Evolutionary conservation across 257 asterid genomes (phyloP).

Genomic region (Linderniella brevidens): DNA sequence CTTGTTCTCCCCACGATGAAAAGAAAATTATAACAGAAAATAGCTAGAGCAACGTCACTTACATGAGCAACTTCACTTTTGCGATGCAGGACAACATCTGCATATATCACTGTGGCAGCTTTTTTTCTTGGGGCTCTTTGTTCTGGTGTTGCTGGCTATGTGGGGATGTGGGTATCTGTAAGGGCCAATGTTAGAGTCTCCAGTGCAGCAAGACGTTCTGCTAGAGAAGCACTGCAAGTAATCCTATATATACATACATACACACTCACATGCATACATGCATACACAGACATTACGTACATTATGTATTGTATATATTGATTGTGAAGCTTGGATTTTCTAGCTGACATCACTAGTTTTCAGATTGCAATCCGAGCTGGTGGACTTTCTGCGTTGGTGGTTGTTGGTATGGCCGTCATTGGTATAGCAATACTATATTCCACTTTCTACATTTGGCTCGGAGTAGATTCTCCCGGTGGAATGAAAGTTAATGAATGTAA

Average conservation of each 20-base stretch:
- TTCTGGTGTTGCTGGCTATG: slow-evolving; percentile 97
- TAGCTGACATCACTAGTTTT: slow-evolving; percentile 15
- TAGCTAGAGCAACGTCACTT: neutral
- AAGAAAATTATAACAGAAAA: neutral
- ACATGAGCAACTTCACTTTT: slow-evolving; percentile 3
- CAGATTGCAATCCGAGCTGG: slow-evolving; percentile 99
- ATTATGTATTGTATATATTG: too few relatives aligned
- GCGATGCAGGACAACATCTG: slow-evolving; percentile 56
- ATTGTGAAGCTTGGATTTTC: too few relatives aligned
- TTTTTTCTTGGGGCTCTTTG: slow-evolving; percentile 94
- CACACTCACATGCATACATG: neutral
- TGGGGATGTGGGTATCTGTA: slow-evolving; percentile 99
- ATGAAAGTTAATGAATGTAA: slow-evolving; percentile 88
- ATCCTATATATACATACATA: slow-evolving; percentile 8
- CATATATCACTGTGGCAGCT: slow-evolving; percentile 75
- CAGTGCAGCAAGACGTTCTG: slow-evolving; percentile 98
- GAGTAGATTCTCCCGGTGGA: slow-evolving; percentile 75
- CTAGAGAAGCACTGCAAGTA: slow-evolving; percentile 97
- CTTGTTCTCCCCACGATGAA: neutral
- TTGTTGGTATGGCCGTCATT: slow-evolving; percentile 94
- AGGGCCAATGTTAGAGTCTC: slow-evolving; percentile 98
- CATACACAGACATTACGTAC: too few relatives aligned
- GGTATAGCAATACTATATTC: slow-evolving; percentile 88
- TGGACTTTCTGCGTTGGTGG: slow-evolving; percentile 94
- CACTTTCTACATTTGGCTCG: slow-evolving; percentile 74